Conservation (phyloP, 768 basidiomycete species). For the Mycena epipterygia region DNA sequence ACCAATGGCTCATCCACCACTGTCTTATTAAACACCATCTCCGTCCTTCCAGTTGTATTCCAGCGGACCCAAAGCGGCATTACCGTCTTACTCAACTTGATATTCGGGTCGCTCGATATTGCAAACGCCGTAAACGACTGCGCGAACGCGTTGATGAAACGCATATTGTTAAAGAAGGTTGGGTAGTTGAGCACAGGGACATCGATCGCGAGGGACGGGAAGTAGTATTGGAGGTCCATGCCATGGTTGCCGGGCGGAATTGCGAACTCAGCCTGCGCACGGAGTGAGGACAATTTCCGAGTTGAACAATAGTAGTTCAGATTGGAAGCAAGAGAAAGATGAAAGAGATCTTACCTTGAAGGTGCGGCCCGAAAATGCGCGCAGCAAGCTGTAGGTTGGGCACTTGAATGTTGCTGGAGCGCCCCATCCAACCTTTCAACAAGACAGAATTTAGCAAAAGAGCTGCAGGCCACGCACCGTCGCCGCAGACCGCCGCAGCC, state of each 20-base stretch:
- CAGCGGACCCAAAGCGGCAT: conserved; percentile 54
- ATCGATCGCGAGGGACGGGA: not conserved
- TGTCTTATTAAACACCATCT: conserved; percentile 64
- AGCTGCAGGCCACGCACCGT: conserved; percentile 37
- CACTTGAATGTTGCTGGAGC: conserved; percentile 45
- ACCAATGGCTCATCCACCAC: conserved; percentile 46
- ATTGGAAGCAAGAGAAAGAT: not conserved
- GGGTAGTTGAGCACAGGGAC: conserved; percentile 41
- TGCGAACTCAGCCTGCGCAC: no score
- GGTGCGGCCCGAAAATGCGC: conserved; percentile 39
- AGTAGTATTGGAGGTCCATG: conserved; percentile 25
- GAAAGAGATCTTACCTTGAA: conserved; percentile 40
- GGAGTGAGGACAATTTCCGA: no score
- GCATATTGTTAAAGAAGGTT: conserved; percentile 25
- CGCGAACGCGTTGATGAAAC: conserved; percentile 44
- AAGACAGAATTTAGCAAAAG: not conserved
- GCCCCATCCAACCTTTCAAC: no score
- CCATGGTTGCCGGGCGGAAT: conserved; percentile 31
- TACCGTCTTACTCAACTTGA: conserved; percentile 39
- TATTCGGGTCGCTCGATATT: conserved; percentile 31
- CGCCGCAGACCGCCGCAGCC: conserved; percentile 23
- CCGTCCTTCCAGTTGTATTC: conserved; percentile 40
- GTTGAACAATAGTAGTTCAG: no score
- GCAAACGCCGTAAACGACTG: conserved; percentile 39
- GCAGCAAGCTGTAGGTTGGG: conserved; percentile 44